phyloP scores from a whole-genome alignment of 345 rosid genomes.

The Eucalyptus brandiana region DNA sequence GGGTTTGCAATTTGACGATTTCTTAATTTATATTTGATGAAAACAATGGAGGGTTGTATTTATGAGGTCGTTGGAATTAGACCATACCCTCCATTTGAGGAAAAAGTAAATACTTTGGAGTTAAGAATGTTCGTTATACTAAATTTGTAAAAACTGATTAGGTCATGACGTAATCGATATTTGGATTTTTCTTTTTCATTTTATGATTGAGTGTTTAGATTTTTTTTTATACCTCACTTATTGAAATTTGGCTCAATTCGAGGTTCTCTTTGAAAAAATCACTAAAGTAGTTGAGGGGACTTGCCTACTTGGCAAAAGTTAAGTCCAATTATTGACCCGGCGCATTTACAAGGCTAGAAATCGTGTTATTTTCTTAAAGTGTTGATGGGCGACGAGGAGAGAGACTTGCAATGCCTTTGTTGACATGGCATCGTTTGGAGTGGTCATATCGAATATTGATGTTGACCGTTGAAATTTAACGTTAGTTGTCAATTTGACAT shows the following conservation, averaged over 20 bases:
- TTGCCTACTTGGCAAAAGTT: not conserved
- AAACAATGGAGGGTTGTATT: not conserved
- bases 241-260: not conserved
- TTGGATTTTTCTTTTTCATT: not conserved
- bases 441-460: not conserved
- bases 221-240: rapidly evolving
- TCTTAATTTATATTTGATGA: not conserved
- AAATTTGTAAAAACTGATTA: not conserved
- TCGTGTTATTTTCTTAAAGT: not conserved
- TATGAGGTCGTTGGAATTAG: not conserved
- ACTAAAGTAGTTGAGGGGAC: not conserved
- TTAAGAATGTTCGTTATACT: not conserved
- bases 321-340: not conserved
- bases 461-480: not conserved
- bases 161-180: rapidly evolving
- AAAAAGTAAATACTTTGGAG: no score
- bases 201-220: not conserved
- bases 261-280: not conserved
- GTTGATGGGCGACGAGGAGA: not conserved
- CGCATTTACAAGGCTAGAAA: not conserved
- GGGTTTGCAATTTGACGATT: not conserved
- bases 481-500: not conserved
- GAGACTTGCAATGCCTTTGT: not conserved
- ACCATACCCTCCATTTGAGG: not conserved
- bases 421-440: not conserved